Conservation (phyloP, 768 basidiomycete species). For the Rhodosporidiobolus odoratus region DNA sequence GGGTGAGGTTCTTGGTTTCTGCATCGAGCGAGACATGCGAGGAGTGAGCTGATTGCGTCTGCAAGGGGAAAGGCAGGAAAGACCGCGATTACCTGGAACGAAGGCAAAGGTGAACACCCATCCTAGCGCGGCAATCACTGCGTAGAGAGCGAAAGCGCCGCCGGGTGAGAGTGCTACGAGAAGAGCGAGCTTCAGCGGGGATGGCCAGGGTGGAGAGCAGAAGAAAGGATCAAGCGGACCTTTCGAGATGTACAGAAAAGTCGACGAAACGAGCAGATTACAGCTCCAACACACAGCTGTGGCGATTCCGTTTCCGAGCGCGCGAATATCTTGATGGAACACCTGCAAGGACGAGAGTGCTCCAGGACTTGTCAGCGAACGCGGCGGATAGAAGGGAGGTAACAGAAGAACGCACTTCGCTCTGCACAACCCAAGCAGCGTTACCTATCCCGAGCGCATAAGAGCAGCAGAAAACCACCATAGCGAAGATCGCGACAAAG, state of each 20-base stretch:
- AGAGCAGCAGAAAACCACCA: slow-evolving; percentile 25
- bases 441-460: slow-evolving; percentile 36
- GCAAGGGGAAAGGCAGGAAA: not conserved
- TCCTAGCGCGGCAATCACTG: not conserved
- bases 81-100: slow-evolving; percentile 17
- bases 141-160: slow-evolving; percentile 29
- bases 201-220: not conserved
- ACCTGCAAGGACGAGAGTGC: slow-evolving; percentile 1
- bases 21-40: not conserved
- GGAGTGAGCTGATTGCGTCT: not conserved
- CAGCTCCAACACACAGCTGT: slow-evolving; percentile 19
- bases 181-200: not conserved
- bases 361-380: not conserved
- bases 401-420: slow-evolving; percentile 12
- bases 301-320: slow-evolving; percentile 20
- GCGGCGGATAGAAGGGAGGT: not conserved
- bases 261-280: slow-evolving; percentile 35
- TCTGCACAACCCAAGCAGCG: slow-evolving; percentile 36
- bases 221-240: not conserved
- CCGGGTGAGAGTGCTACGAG: slow-evolving; percentile 15
- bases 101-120: slow-evolving; percentile 28
- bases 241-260: slow-evolving; percentile 25
- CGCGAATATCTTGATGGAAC: slow-evolving; percentile 26
- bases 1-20: slow-evolving; percentile 33
- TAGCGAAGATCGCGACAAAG: slow-evolving; percentile 14